Percentiles rank a stretch among this genome's conserved stretches.
phyloP scores from a whole-genome alignment of 1,284 basidiomycete genomes.

The Fomitopsis betulina region DNA sequence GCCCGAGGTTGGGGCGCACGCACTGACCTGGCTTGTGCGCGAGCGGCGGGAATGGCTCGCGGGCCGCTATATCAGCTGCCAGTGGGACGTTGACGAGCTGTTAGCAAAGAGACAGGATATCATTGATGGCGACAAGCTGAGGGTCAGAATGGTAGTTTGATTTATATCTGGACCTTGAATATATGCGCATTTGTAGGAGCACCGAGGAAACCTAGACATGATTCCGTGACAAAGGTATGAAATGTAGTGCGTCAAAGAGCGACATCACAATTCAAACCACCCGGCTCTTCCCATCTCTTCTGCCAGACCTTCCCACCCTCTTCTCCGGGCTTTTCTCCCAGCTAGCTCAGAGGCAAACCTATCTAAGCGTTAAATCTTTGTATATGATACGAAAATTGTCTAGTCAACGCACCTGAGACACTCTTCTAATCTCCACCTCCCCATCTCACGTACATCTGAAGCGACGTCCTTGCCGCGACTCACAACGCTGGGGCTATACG shows the following conservation, averaged over 20 bases:
- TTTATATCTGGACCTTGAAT: background rate
- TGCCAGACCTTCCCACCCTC: constrained; percentile 59
- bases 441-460: constrained; percentile 28
- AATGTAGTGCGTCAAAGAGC: background rate
- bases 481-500: constrained; percentile 58
- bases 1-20: constrained; percentile 4
- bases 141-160: constrained; percentile 3
- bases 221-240: background rate
- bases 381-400: background rate
- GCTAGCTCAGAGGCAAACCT: constrained; percentile 77
- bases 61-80: constrained; percentile 7
- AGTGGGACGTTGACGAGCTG: constrained; percentile 11
- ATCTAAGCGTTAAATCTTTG: background rate
- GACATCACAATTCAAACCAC: constrained; percentile 49
- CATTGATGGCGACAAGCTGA: constrained; percentile 2
- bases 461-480: constrained; percentile 27
- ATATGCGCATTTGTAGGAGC: background rate
- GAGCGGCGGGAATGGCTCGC: constrained; percentile 3
- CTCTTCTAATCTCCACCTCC: constrained; percentile 70
- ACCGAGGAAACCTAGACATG: background rate
- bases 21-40: constrained; percentile 6
- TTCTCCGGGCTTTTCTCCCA: constrained; percentile 58
- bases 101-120: constrained; percentile 10
- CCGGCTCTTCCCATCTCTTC: constrained; percentile 69
- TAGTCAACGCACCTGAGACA: constrained; percentile 52